A percentile compares a stretch with the other conserved stretches of the same genome.
phyloP scores from a whole-genome alignment of 257 asterid genomes.

The Phtheirospermum japonicum region DNA sequence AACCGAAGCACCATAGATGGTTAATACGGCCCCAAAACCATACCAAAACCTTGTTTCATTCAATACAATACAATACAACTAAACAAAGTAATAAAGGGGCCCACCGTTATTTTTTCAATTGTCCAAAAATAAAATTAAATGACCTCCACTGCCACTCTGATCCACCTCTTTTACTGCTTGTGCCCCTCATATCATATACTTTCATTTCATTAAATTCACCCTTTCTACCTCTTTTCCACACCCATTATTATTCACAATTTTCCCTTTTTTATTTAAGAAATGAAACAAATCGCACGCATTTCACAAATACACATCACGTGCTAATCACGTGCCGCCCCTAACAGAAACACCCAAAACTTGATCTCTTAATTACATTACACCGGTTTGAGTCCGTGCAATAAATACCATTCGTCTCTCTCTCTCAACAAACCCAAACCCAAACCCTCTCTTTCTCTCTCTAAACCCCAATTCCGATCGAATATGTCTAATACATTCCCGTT shows the following conservation, averaged over 20 bases:
- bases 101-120: too few relatives aligned
- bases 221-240: background rate
- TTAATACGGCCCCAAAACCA: background rate
- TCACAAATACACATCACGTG: too few relatives aligned
- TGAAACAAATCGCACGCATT: too few relatives aligned
- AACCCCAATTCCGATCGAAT: background rate
- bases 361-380: constrained; percentile 23
- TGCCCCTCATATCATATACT: too few relatives aligned
- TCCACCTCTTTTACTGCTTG: background rate
- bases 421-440: background rate
- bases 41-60: background rate
- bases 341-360: constrained; percentile 17
- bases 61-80: too few relatives aligned
- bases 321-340: constrained; percentile 33
- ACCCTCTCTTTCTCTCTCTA: constrained; percentile 30
- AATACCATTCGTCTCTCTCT: constrained; percentile 24
- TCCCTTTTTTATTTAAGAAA: too few relatives aligned
- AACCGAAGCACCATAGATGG: too few relatives aligned
- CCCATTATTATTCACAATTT: too few relatives aligned
- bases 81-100: background rate
- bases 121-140: too few relatives aligned
- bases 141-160: background rate
- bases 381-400: constrained; percentile 22
- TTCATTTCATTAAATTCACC: background rate
- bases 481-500: constrained; percentile 39